Evolutionary conservation across 2,329 filamentous ascomycete genomes (phyloP).

Genomic region (Blastomyces gilchristii): DNA sequence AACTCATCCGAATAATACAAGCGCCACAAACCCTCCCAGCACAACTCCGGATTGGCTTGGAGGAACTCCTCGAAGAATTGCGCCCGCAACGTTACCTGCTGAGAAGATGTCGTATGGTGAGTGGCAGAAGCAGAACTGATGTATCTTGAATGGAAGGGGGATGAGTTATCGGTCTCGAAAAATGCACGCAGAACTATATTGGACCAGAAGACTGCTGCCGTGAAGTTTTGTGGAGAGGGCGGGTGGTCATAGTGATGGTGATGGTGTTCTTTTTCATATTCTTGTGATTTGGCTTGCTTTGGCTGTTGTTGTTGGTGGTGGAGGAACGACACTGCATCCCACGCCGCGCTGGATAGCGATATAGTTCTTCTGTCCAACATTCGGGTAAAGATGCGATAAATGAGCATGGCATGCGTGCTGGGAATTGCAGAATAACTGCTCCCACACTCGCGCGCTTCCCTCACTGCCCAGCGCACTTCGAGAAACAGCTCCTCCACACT

Average conservation of each 20-base stretch:
- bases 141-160: background rate
- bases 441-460: background rate
- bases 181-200: slow-evolving; percentile 19
- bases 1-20: slow-evolving; percentile 20
- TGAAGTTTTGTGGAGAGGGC: slow-evolving; percentile 14
- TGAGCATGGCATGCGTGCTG: background rate
- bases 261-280: background rate
- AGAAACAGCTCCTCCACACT: slow-evolving; percentile 5
- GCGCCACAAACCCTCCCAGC: slow-evolving; percentile 21
- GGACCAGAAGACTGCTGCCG: slow-evolving; percentile 24
- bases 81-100: background rate
- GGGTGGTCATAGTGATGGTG: background rate
- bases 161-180: background rate
- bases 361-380: background rate
- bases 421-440: background rate
- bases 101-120: background rate
- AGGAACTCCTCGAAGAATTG: slow-evolving; percentile 20
- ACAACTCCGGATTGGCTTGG: slow-evolving; percentile 14
- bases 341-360: background rate
- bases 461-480: slow-evolving; percentile 5
- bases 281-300: background rate
- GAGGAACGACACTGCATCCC: slow-evolving; percentile 2
- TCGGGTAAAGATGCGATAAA: background rate
- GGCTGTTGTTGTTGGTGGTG: background rate
- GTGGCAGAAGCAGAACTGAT: background rate